Percentiles rank a stretch among this genome's conserved stretches.
These are phyloP conservation scores for Rhizoclosmatium globosum DNA, from an alignment of 192 early-diverging fungal species.

Conservation along the genomic window DNA sequence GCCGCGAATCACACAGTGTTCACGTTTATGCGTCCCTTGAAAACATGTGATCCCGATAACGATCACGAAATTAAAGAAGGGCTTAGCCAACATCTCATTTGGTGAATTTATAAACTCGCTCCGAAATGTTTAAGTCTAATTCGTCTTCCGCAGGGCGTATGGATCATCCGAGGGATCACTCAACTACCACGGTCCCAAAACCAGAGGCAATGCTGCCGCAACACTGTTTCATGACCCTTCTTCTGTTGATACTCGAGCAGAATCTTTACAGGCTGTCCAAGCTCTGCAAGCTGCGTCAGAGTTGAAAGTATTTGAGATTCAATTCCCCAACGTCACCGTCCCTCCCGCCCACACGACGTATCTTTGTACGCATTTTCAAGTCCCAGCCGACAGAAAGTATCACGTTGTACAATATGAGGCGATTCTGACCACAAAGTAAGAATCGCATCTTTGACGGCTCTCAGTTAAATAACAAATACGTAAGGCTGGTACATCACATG, in stretches of 20 bases:
- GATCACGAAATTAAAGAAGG: slow-evolving; percentile 14
- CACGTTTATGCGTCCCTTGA: slow-evolving; percentile 17
- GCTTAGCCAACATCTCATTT: slow-evolving; percentile 6
- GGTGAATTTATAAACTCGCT: slow-evolving; percentile 1
- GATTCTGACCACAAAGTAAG: slow-evolving; percentile 16
- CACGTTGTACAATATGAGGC: slow-evolving; percentile 34
- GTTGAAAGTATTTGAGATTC: not conserved
- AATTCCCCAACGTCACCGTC: slow-evolving; percentile 16
- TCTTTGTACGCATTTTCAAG: slow-evolving; percentile 25
- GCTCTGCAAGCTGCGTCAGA: not conserved
- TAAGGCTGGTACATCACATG: slow-evolving; percentile 10
- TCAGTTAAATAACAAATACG: not conserved
- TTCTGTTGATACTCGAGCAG: not conserved
- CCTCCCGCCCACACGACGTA: slow-evolving; percentile 7
- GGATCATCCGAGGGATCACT: not conserved
- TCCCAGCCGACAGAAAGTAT: slow-evolving; percentile 35
- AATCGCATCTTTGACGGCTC: not conserved
- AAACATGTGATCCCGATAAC: slow-evolving; percentile 13
- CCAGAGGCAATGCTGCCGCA: slow-evolving; percentile 1
- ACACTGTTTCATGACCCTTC: not conserved
- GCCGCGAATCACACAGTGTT: slow-evolving; percentile 19
- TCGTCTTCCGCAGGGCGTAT: slow-evolving; percentile 15
- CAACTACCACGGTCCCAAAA: not conserved
- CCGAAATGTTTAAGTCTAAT: not conserved
- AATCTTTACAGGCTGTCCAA: not conserved